Evolutionary conservation across 331 rosid species (phyloP).

Genomic region (Acacia pycnantha): DNA sequence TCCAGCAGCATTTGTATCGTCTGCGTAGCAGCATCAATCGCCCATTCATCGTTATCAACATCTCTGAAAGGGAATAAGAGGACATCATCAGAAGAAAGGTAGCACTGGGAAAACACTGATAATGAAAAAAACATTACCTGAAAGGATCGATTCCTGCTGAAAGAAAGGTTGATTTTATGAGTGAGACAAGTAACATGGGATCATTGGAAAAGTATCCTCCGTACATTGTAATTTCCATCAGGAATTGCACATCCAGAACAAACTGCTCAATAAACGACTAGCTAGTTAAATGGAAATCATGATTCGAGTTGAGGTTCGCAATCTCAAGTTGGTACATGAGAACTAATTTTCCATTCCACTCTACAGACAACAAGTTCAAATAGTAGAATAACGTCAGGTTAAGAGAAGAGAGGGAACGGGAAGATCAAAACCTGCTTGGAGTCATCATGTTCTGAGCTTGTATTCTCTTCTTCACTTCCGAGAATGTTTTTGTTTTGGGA

Average conservation of each 20-base stretch:
- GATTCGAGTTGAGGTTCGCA: not conserved
- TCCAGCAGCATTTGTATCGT: constrained; percentile 54
- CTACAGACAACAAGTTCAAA: not conserved
- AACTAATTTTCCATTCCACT: not conserved
- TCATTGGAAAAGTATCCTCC: constrained; percentile 67
- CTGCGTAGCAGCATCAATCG: constrained; percentile 44
- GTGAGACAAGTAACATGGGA: constrained; percentile 51
- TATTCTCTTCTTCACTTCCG: constrained; percentile 35
- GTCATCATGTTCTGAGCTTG: constrained; percentile 32
- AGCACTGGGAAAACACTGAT: not conserved
- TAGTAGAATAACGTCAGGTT: not conserved
- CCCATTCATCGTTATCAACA: constrained; percentile 42
- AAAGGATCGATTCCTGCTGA: constrained; percentile 57
- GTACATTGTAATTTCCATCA: constrained; percentile 57
- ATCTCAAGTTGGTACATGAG: not conserved
- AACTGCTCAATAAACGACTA: constrained; percentile 40
- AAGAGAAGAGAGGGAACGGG: not conserved
- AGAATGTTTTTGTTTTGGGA: constrained; percentile 46
- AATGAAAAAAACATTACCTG: constrained; percentile 43
- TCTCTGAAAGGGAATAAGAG: constrained; percentile 39
- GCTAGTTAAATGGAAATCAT: constrained; percentile 3
- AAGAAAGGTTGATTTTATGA: constrained; percentile 59
- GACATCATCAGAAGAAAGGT: constrained; percentile 6
- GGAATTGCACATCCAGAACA: constrained; percentile 71
- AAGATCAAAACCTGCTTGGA: constrained; percentile 51